Base-by-base conservation (phyloP, 2,329 filamentous ascomycete species). In the Ceratocystis colombiana region DNA sequence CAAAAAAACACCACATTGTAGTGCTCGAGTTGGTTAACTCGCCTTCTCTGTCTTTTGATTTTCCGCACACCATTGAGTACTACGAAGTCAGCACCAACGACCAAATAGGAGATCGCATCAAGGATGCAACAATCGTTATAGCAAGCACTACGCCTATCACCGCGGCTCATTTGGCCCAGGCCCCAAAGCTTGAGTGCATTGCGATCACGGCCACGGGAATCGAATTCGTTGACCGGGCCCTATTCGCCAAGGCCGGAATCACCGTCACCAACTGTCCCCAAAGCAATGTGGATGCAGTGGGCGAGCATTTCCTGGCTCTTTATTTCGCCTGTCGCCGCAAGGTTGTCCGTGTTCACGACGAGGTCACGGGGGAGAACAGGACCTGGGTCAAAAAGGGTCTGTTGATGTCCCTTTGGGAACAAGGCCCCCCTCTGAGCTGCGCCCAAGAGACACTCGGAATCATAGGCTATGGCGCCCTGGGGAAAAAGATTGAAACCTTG, bases 401-500 rank as follows among this genome's bases (percentile, higher is more conserved):
- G 4, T 15, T 65, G n/a, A 67, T 61, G 20, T 44, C 33, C 3
- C 41, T 65, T 1, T 67, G 66, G 66, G 55, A 65, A 59, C 66
- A 67, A 59, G 65, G 63, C 3, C 69, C 70, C n/a, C 72, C 72
- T n/a, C 67, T 69, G 12, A 69, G 70, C n/a, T 73, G 72, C 61
- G 64, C 65, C 25, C 70, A 71, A n/a, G 72, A 73, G 63, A 71
- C 70, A 3, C 70, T 70, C 5, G 71, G 70, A 8, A 68, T 73
- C 30, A 64, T 73, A n/a, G 72, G 72, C 7, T 71, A 73, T 48
- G 72, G 72, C 2, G 69, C 68, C 17, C 68, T 71, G 20, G 72
- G 72, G 4, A 70, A 70, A 28, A 67, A 69, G 17, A 68, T 73
- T 22, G 71, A 68, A 2, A 55, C 68, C n/a, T 53, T 73, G 48